Evolutionary conservation across 2,329 filamentous ascomycete species (phyloP), one percentile per base, ranked within the genome.

Genomic region (Harringtonia lauricola): DNA sequence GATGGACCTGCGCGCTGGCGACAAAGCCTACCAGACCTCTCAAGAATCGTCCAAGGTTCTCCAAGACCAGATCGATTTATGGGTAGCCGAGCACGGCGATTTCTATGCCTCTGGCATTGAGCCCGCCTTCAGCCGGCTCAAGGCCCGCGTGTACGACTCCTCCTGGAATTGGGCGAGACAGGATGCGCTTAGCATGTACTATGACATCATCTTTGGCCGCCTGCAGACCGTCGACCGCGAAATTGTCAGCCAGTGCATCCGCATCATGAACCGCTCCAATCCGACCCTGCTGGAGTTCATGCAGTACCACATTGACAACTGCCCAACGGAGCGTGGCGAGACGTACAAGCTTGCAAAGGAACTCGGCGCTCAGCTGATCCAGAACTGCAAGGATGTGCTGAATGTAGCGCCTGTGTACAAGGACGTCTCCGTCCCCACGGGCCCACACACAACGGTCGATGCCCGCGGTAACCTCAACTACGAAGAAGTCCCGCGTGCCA

Each of bases 281-380:
- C 92, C 92, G 3, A 83, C 86, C 30, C 79, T 98, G 2, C 76
- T 98, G 46, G 90, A 98, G 55, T 98, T 95, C 66, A 98, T 98
- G 92, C 92, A 98, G 62, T 96, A 98, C 57, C 92, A 98, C 68
- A 98, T 98, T 58, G 92, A 98, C 58, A 92, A 96, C 70, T 96
- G 90, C 68, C 92, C 92, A 1, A 89, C 89, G 0, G 89, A 98
- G 59, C 83, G 90, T 41, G 92, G 92, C 47, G 92, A 98, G 68
- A 98, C 92, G 2, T 98, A 98, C 66, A 78, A 92, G 66, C 80
- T 98, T n/a, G 92, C 92, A 36, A 95, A 98, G 69, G 81, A 92
- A 64, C 83, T 98, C 21, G 90, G 87, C 30, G 74, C 86, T 58
- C 86, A 94, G 67, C 81, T 98, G 43, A 94, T 98, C 54, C 86